Evolutionary conservation across 345 rosid genomes (phyloP).

Genomic region (Fremontodendron californicum): DNA sequence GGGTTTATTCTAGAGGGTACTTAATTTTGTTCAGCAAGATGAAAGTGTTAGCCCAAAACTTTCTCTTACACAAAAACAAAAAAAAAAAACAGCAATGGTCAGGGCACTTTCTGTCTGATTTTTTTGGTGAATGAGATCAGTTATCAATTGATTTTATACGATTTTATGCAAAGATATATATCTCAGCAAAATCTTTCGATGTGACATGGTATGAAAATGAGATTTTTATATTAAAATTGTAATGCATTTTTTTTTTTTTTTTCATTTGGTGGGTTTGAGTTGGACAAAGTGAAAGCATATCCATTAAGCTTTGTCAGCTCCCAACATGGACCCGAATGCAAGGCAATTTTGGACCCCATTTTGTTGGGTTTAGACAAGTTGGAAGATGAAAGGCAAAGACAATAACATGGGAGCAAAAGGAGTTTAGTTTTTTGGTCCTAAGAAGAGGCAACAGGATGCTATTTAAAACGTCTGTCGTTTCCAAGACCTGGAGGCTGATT

Average conservation of each 20-base stretch:
- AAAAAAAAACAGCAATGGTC: neutral
- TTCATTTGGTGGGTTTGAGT: neutral
- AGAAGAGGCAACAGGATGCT: neutral
- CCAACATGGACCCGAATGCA: constrained; percentile 7
- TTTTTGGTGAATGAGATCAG: neutral
- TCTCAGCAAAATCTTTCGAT: neutral
- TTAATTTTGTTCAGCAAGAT: too few relatives aligned
- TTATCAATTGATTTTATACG: neutral
- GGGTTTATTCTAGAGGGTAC: neutral
- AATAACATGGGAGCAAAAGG: neutral
- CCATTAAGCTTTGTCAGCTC: neutral
- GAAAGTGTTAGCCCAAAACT: neutral
- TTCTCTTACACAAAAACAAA: neutral
- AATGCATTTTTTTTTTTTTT: too few relatives aligned
- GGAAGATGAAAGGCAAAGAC: neutral
- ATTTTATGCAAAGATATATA: neutral
- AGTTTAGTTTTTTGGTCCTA: neutral
- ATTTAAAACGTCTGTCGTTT: neutral
- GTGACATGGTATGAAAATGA: neutral
- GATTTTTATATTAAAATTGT: neutral
- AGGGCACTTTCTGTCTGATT: neutral
- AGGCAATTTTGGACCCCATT: neutral
- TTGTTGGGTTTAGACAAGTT: neutral
- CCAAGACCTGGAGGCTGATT: neutral
- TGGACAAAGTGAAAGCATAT: constrained; percentile 3